Evolutionary conservation across 176 grass and related monocot species (phyloP), one percentile per base, ranked within the genome.

Genomic region (Cenchrus fungigraminus): DNA sequence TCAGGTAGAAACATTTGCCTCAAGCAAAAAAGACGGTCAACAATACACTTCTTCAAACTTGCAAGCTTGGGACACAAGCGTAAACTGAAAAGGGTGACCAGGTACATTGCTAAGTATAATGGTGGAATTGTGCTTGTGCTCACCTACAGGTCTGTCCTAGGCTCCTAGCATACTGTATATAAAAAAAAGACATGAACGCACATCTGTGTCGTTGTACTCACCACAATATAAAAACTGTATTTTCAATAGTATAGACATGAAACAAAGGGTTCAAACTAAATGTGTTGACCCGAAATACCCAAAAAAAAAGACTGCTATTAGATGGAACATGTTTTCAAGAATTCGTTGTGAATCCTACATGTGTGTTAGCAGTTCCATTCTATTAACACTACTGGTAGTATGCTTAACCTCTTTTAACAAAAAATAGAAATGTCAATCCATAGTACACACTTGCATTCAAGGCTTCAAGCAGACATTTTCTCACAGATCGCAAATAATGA

Each of bases 301-400:
- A 9, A 51, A 72, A 53, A 43, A 71, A 20, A 43, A 37, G 9
- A 3, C 14, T 54, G 12, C 51, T 20, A 59, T 46, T 42, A 40
- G 66, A 58, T 1, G 6, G 22, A 57, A 10, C 16, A 65, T 50
- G 62, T 58, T 54, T 69, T 29, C 7, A 0, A 85, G 29, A 44
- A 59, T 29, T 43, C 12, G 50, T 12, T 19, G 58, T 9, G 61
- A 63, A 46, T 22, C 8, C 53, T 40, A 61, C 22, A 68, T 45
- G 15, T 32, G 16, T 64, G 54, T 13, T 77, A 71, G n/a, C 75
- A 84, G 9, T 25, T 71, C 47, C 12, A 69, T 65, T 73, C 5
- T 51, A n/a, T 40, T 40, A n/a, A 45, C 70, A 54, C 4, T 74
- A 52, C 43, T 53, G 51, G 37, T 40, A 40, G 37, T 53, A 53